A percentile compares a stretch with the other conserved stretches of the same genome.
Conservation (phyloP, 768 basidiomycete genomes). For the Boletus rubroflammeus region DNA sequence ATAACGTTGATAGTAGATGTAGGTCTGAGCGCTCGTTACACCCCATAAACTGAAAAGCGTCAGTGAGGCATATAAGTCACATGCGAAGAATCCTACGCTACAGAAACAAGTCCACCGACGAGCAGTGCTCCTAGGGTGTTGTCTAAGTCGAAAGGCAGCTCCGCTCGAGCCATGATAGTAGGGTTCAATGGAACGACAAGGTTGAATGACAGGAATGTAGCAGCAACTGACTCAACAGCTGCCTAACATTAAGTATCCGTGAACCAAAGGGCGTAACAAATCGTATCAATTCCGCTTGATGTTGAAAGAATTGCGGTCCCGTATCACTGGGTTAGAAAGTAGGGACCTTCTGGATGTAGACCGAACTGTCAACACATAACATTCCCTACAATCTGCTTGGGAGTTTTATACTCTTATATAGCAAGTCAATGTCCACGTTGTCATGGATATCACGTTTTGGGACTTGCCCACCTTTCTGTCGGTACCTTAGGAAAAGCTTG, state of each 20-base stretch:
- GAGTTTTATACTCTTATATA: background rate
- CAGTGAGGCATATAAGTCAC: background rate
- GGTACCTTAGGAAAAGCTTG: background rate
- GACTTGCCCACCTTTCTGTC: background rate
- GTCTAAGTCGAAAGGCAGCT: constrained; percentile 30
- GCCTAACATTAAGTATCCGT: background rate
- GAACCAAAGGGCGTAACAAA: background rate
- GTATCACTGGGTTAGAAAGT: background rate
- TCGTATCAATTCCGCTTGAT: background rate
- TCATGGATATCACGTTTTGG: constrained; percentile 1
- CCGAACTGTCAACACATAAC: background rate
- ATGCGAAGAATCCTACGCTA: constrained; percentile 39
- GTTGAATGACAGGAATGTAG: background rate
- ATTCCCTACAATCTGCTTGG: background rate
- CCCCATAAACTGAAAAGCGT: constrained; percentile 48
- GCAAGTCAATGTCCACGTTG: background rate
- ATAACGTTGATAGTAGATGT: constrained; percentile 43
- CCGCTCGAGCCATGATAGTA: background rate
- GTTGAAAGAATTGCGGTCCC: background rate
- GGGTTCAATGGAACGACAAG: background rate
- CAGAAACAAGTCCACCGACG: constrained; percentile 52
- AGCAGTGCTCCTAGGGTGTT: constrained; percentile 55
- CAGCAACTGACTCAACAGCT: background rate
- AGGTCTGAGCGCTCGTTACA: constrained; percentile 51
- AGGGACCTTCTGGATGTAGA: background rate